These are phyloP conservation scores for Clathrospora elynae DNA, from an alignment of 2,329 filamentous ascomycete genomes.

Conservation along the genomic window DNA sequence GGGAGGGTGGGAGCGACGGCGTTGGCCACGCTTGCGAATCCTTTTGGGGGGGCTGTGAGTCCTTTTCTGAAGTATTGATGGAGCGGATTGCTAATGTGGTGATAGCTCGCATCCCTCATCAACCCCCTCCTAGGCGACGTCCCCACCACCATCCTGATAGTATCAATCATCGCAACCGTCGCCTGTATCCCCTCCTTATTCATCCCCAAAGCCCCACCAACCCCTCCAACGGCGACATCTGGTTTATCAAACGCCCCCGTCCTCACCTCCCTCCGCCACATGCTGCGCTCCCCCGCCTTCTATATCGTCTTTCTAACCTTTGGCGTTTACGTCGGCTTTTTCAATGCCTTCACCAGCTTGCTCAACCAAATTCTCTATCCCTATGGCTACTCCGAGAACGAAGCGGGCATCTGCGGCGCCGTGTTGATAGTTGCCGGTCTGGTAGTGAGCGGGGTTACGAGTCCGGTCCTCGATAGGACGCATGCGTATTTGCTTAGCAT, in stretches of 20 bases:
- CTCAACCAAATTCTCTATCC: slow-evolving; percentile 89
- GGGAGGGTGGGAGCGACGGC: slow-evolving; percentile 89
- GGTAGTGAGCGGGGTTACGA: slow-evolving; percentile 73
- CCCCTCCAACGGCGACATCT: slow-evolving; percentile 73
- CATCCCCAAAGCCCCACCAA: slow-evolving; percentile 75
- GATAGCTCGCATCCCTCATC: slow-evolving; percentile 73
- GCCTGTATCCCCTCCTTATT: slow-evolving; percentile 78
- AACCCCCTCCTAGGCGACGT: slow-evolving; percentile 78
- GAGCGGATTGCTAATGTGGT: slow-evolving; percentile 7
- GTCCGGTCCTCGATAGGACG: slow-evolving; percentile 82
- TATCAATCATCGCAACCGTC: slow-evolving; percentile 77
- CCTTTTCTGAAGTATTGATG: not conserved
- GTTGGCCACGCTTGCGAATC: slow-evolving; percentile 82
- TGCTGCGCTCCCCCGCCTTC: slow-evolving; percentile 68
- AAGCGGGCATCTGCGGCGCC: slow-evolving; percentile 88
- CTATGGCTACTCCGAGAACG: slow-evolving; percentile 80
- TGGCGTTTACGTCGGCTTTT: slow-evolving; percentile 82
- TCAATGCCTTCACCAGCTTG: slow-evolving; percentile 88
- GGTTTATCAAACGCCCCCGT: slow-evolving; percentile 60
- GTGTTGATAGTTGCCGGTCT: slow-evolving; percentile 89
- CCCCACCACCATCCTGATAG: slow-evolving; percentile 81
- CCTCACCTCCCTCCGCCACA: slow-evolving; percentile 55
- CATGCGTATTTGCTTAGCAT: slow-evolving; percentile 78
- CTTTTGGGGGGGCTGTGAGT: slow-evolving; percentile 78
- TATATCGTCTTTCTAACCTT: slow-evolving; percentile 85